These are phyloP conservation scores for Steccherinum ochraceum DNA, from an alignment of 768 basidiomycete genomes.

Conservation along the genomic window DNA sequence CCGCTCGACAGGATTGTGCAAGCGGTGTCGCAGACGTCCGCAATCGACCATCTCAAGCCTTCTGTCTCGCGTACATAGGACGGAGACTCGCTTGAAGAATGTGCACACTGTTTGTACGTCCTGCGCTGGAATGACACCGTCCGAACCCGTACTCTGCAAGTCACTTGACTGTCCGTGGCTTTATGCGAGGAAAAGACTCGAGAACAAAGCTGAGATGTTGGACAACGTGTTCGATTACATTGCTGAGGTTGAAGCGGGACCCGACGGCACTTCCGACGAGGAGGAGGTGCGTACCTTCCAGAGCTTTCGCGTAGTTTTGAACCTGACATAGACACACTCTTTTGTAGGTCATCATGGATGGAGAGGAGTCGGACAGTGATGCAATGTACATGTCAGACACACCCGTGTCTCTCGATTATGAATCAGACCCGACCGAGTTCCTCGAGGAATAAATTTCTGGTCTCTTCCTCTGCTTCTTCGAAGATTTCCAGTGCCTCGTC, in stretches of 20 bases:
- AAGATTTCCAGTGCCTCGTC: slow-evolving; percentile 40
- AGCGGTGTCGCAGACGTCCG: slow-evolving; percentile 45
- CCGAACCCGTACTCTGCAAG: slow-evolving; percentile 66
- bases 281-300: neutral
- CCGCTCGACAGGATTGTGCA: slow-evolving; percentile 41
- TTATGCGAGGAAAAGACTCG: slow-evolving; percentile 61
- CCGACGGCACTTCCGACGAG: neutral
- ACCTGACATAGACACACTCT: neutral
- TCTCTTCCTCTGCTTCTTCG: slow-evolving; percentile 35
- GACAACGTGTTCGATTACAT: slow-evolving; percentile 25
- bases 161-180: slow-evolving; percentile 86
- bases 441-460: slow-evolving; percentile 25
- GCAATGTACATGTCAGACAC: neutral
- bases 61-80: slow-evolving; percentile 42
- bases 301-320: neutral
- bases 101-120: slow-evolving; percentile 66
- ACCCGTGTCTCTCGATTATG: neutral
- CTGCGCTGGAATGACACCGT: slow-evolving; percentile 51
- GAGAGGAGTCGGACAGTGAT: neutral
- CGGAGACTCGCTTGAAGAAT: slow-evolving; percentile 48
- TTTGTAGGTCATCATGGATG: too few relatives aligned
- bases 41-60: slow-evolving; percentile 54
- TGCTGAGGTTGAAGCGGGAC: slow-evolving; percentile 26
- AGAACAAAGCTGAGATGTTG: slow-evolving; percentile 30
- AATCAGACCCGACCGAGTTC: slow-evolving; percentile 3